phyloP scores from a whole-genome alignment of 768 basidiomycete genomes.

The Calvatia gigantea region DNA sequence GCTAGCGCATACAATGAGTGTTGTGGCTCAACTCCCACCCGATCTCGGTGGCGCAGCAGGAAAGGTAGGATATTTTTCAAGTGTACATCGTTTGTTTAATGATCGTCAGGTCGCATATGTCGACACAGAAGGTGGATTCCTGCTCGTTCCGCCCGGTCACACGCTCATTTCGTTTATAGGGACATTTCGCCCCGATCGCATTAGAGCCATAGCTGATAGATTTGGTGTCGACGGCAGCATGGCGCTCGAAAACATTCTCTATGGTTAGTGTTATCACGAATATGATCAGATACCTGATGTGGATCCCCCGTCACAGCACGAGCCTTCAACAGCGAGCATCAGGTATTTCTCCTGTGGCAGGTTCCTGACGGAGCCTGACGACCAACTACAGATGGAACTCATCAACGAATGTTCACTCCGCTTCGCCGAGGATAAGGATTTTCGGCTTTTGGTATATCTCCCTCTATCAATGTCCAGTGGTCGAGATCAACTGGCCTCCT shows the following conservation, averaged over 20 bases:
- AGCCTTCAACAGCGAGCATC: constrained; percentile 91
- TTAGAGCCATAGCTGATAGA: constrained; percentile 85
- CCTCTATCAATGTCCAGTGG: background rate
- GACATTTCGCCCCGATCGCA: constrained; percentile 94
- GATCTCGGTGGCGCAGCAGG: constrained; percentile 91
- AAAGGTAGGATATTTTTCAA: constrained; percentile 45
- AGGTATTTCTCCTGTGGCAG: constrained; percentile 40
- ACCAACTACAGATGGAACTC: constrained; percentile 68
- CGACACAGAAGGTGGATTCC: constrained; percentile 72
- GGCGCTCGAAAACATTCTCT: constrained; percentile 89
- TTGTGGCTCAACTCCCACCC: constrained; percentile 82
- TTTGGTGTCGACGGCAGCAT: constrained; percentile 90
- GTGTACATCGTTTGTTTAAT: background rate
- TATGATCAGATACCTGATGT: background rate
- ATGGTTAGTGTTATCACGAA: constrained; percentile 44
- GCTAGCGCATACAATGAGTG: constrained; percentile 92
- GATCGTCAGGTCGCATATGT: constrained; percentile 77
- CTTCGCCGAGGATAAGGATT: constrained; percentile 88
- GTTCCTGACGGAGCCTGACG: background rate
- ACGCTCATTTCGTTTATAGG: constrained; percentile 38
- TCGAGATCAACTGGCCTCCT: constrained; percentile 15
- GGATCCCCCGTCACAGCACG: constrained; percentile 51
- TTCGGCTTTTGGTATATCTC: constrained; percentile 57
- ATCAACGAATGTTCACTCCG: constrained; percentile 87
- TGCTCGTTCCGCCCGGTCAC: background rate